A percentile compares a stretch with the other conserved stretches of the same genome.
Evolutionary conservation across 1,284 basidiomycete species (phyloP).

Genomic region (Ceratobasidium sp.): DNA sequence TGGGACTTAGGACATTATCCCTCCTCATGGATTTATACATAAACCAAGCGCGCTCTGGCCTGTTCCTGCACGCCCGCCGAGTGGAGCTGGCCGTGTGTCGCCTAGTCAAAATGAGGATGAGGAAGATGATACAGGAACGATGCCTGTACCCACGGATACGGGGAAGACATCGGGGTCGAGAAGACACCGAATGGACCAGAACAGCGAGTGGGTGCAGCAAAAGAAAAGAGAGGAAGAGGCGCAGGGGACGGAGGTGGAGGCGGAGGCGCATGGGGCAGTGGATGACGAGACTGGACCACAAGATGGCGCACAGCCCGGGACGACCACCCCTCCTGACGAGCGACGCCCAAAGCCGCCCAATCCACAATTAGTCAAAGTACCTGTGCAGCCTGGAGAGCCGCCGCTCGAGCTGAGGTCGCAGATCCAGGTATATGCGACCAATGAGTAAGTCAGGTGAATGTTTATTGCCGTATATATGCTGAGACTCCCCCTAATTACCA

Average conservation of each 20-base stretch:
- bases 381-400: conserved; percentile 35
- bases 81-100: conserved; percentile 21
- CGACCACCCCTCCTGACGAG: conserved; percentile 40
- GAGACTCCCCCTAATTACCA: not conserved
- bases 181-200: conserved; percentile 22
- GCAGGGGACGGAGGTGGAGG: too few species aligned
- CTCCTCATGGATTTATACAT: conserved; percentile 71
- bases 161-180: conserved; percentile 21
- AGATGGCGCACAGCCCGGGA: not conserved
- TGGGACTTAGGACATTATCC: conserved; percentile 72
- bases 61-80: conserved; percentile 51
- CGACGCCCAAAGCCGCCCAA: conserved; percentile 10
- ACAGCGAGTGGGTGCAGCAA: conserved; percentile 40
- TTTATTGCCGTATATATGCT: not conserved
- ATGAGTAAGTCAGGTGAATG: conserved; percentile 18
- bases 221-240: not conserved
- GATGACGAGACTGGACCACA: not conserved
- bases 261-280: not conserved
- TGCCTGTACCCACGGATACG: conserved; percentile 41
- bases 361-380: conserved; percentile 33
- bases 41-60: conserved; percentile 72
- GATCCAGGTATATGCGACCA: conserved; percentile 44
- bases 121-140: conserved; percentile 18
- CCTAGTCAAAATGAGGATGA: not conserved
- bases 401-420: conserved; percentile 40